Conservation (phyloP, 768 basidiomycete genomes). For the Panellus pusillus region DNA sequence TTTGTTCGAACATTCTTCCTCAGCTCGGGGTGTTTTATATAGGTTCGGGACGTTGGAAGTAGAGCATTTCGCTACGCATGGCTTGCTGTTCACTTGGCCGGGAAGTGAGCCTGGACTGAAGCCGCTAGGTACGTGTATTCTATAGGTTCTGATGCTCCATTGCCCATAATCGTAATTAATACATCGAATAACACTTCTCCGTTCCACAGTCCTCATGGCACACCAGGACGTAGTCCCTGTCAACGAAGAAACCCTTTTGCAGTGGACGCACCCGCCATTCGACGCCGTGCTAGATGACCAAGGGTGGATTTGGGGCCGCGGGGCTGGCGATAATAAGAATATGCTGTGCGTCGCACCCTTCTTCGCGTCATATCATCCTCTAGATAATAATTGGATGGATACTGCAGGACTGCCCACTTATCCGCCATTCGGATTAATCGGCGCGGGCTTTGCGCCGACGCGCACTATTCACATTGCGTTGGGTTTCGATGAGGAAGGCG, state of each 20-base stretch:
- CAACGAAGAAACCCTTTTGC: conserved; percentile 37
- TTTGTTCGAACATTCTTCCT: too few relatives aligned
- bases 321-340: conserved; percentile 35
- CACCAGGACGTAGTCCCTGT: conserved; percentile 53
- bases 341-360: neutral
- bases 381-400: neutral
- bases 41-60: conserved; percentile 1
- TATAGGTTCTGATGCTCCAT: too few relatives aligned
- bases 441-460: conserved; percentile 9
- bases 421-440: conserved; percentile 9
- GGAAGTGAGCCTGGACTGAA: conserved; percentile 48
- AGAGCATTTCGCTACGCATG: conserved; percentile 53
- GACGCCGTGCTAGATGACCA: conserved; percentile 43
- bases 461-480: conserved; percentile 13
- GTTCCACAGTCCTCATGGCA: conserved; percentile 8
- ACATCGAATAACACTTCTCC: too few relatives aligned
- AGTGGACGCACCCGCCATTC: conserved; percentile 50
- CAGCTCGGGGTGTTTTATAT: too few relatives aligned
- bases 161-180: too few relatives aligned
- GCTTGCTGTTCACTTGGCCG: conserved; percentile 55
- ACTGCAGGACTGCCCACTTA: neutral
- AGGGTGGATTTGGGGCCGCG: conserved; percentile 50
- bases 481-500: conserved; percentile 55
- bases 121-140: conserved; percentile 44
- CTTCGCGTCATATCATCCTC: too few relatives aligned